Conservation (phyloP, 2,329 filamentous ascomycete genomes). For the Exophiala sp. region DNA sequence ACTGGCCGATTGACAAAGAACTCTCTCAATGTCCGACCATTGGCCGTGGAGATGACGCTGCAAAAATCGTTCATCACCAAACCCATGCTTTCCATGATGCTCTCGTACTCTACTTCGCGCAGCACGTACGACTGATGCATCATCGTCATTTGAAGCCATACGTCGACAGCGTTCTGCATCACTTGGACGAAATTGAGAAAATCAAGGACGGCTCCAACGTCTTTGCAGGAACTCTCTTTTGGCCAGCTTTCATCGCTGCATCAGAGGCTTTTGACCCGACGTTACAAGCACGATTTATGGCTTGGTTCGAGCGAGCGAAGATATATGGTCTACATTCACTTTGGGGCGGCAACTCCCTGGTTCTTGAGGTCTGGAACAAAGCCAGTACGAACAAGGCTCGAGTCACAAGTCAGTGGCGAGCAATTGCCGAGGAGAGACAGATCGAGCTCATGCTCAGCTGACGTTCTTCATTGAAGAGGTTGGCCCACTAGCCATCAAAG, state of each 20-base stretch:
- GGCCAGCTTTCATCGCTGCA: slow-evolving; percentile 41
- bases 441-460: slow-evolving; percentile 5
- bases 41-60: slow-evolving; percentile 1
- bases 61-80: slow-evolving; percentile 5
- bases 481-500: too few relatives aligned
- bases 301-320: slow-evolving; percentile 4
- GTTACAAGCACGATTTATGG: slow-evolving; percentile 36
- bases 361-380: slow-evolving; percentile 5
- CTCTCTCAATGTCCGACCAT: neutral
- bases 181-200: slow-evolving; percentile 3
- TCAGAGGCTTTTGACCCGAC: slow-evolving; percentile 48
- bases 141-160: slow-evolving; percentile 4
- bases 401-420: slow-evolving; percentile 4
- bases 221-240: neutral
- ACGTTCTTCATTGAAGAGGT: neutral
- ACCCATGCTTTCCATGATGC: slow-evolving; percentile 7
- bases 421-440: slow-evolving; percentile 5
- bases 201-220: slow-evolving; percentile 3
- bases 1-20: slow-evolving; percentile 2
- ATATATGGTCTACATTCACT: neutral
- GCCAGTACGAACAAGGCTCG: neutral
- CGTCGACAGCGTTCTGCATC: slow-evolving; percentile 1
- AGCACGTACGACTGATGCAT: slow-evolving; percentile 2
- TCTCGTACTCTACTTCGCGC: slow-evolving; percentile 4
- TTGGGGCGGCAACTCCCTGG: neutral